A percentile compares a stretch with the other conserved stretches of the same genome.
Evolutionary conservation across 108 stramenopile species (phyloP).

Genomic region (Skeletonema potamos): DNA sequence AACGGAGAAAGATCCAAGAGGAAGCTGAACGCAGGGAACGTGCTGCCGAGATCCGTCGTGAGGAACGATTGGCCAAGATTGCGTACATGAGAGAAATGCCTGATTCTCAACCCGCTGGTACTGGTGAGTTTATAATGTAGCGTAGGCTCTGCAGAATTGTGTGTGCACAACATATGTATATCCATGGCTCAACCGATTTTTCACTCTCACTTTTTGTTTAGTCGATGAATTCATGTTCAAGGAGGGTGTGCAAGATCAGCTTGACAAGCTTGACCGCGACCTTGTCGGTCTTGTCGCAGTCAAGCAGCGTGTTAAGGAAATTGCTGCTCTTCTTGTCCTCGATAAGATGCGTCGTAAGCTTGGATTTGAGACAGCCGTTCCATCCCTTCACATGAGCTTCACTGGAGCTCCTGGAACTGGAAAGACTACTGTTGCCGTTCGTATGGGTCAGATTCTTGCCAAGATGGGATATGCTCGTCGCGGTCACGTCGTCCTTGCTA

Average conservation of each 20-base stretch:
- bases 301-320: conserved; percentile 95
- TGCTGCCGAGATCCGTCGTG: conserved; percentile 89
- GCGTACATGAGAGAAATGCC: conserved; percentile 94
- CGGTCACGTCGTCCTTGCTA: conserved; percentile 97
- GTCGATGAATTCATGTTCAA: conserved; percentile 98
- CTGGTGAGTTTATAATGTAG: conserved; percentile 54
- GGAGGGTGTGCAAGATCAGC: conserved; percentile 96
- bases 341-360: conserved; percentile 98
- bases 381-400: conserved; percentile 98
- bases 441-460: conserved; percentile 98
- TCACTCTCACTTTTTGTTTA: conserved; percentile 10
- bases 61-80: conserved; percentile 88
- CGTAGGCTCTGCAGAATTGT: too few relatives aligned
- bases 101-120: conserved; percentile 86
- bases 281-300: conserved; percentile 94
- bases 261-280: conserved; percentile 93
- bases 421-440: conserved; percentile 97
- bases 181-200: not conserved
- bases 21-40: conserved; percentile 85
- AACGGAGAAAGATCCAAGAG: conserved; percentile 84
- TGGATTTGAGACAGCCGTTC: conserved; percentile 95
- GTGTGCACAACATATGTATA: conserved; percentile 5
- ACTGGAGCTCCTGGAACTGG: conserved; percentile 98
- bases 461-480: conserved; percentile 97
- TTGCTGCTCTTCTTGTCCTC: conserved; percentile 95